phyloP scores from a whole-genome alignment of 306 rosid genomes.

The Rosa rugosa region DNA sequence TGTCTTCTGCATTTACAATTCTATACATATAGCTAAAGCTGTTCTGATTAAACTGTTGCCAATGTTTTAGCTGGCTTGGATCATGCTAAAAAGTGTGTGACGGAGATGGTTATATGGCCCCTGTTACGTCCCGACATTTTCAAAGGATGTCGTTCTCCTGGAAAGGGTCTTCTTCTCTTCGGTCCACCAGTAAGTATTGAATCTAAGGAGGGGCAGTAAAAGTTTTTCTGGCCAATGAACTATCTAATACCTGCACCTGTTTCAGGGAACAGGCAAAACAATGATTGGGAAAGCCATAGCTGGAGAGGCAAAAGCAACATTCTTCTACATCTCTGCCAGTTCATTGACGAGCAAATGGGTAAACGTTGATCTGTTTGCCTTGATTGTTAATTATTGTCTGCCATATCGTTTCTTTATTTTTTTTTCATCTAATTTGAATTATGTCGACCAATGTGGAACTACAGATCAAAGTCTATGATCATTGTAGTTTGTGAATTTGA shows the following conservation, averaged over 20 bases:
- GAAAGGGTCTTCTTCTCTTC: conserved; percentile 92
- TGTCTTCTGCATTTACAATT: conserved; percentile 25
- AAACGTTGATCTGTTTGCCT: conserved; percentile 35
- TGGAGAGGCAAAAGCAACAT: conserved; percentile 98
- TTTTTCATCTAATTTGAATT: not conserved
- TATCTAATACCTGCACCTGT: conserved; percentile 24
- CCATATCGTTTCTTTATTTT: not conserved
- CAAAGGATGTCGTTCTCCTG: conserved; percentile 92
- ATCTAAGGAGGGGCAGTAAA: conserved; percentile 19
- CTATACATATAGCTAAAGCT: conserved; percentile 15
- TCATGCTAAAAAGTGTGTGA: conserved; percentile 83
- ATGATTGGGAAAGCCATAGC: conserved; percentile 99
- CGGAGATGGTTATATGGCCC: conserved; percentile 94
- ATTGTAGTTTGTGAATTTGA: conserved; percentile 23
- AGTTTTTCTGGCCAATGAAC: conserved; percentile 21
- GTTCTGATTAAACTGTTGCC: conserved; percentile 24
- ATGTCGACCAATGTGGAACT: conserved; percentile 4
- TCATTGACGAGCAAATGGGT: conserved; percentile 98
- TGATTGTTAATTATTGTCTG: conserved; percentile 7
- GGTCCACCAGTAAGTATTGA: conserved; percentile 88
- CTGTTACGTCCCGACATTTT: conserved; percentile 86
- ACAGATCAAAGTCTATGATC: conserved; percentile 4
- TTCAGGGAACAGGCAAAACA: conserved; percentile 97
- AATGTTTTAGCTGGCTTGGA: conserved; percentile 72
- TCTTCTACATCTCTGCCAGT: conserved; percentile 96